phyloP scores from a whole-genome alignment of 2,329 filamentous ascomycete genomes.

The Claviceps sorghi region DNA sequence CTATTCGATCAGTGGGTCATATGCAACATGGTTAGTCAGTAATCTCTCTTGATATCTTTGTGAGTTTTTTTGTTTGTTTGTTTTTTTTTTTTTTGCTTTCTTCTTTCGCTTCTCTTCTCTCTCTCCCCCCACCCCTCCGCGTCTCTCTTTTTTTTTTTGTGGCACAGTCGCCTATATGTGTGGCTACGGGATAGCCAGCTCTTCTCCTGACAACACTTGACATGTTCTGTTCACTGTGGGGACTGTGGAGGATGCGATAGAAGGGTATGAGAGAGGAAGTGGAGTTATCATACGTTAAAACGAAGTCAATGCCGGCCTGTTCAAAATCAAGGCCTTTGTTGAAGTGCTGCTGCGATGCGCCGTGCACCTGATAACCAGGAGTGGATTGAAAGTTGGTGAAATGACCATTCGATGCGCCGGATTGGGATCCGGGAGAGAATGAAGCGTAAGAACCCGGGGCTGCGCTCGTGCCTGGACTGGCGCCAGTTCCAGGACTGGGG shows the following conservation, averaged over 20 bases:
- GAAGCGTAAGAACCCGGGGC: conserved; percentile 28
- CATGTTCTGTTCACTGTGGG: conserved; percentile 16
- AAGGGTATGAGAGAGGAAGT: conserved; percentile 46
- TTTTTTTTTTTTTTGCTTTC: no score
- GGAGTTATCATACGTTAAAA: conserved; percentile 64
- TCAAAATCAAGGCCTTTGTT: conserved; percentile 52
- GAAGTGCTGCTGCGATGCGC: conserved; percentile 13
- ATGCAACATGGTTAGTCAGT: conserved; percentile 30
- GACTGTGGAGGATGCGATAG: conserved; percentile 48
- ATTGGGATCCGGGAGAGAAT: conserved; percentile 30
- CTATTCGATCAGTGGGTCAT: conserved; percentile 35
- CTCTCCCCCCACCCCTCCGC: no score
- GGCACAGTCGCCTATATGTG: conserved; percentile 4
- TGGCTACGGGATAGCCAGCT: conserved; percentile 5
- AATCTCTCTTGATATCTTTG: not conserved
- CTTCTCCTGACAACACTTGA: conserved; percentile 2
- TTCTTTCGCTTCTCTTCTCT: not conserved
- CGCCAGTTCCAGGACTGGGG: conserved; percentile 31
- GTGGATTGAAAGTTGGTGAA: conserved; percentile 13
- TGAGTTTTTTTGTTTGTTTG: not conserved
- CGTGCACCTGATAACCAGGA: conserved; percentile 18
- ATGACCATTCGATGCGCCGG: conserved; percentile 24
- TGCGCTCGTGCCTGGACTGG: conserved; percentile 48
- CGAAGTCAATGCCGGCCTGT: conserved; percentile 77
- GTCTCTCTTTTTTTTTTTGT: conserved; percentile 8